Conservation (phyloP, 768 basidiomycete genomes). For the Tulasnella sp. region DNA sequence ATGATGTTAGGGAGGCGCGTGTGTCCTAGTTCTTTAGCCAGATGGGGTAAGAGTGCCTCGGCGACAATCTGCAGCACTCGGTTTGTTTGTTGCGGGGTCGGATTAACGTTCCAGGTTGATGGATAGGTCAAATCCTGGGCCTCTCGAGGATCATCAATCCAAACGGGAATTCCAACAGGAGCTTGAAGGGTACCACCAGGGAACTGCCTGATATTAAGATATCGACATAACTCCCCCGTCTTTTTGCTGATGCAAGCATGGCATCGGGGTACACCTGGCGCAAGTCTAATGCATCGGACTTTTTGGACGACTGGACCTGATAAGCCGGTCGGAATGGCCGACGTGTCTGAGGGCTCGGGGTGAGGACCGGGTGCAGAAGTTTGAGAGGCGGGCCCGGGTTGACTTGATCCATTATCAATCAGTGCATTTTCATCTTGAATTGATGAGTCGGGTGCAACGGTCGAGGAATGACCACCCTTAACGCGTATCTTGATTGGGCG, state of each 20-base stretch:
- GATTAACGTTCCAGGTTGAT: neutral
- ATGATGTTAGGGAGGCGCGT: slow-evolving; percentile 46
- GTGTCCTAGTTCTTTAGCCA: slow-evolving; percentile 54
- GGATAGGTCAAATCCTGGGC: neutral
- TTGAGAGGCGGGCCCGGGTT: neutral
- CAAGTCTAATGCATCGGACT: neutral
- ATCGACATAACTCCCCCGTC: slow-evolving; percentile 13
- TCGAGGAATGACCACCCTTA: neutral
- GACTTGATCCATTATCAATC: neutral
- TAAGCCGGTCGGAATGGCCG: neutral
- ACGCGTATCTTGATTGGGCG: neutral
- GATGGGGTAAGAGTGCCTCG: slow-evolving; percentile 50
- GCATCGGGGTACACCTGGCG: neutral
- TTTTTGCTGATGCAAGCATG: slow-evolving; percentile 1
- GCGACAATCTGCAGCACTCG: slow-evolving; percentile 40
- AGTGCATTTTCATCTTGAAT: neutral
- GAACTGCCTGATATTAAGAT: slow-evolving; percentile 3
- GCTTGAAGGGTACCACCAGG: neutral
- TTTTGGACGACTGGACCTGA: neutral
- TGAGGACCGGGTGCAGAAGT: neutral
- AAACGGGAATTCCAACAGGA: neutral
- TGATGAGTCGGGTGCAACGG: neutral
- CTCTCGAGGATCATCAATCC: neutral
- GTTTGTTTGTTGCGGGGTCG: neutral
- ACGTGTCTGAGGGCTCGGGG: neutral